phyloP scores from a whole-genome alignment of 805 yeast species.

The Spathaspora arborariae region DNA sequence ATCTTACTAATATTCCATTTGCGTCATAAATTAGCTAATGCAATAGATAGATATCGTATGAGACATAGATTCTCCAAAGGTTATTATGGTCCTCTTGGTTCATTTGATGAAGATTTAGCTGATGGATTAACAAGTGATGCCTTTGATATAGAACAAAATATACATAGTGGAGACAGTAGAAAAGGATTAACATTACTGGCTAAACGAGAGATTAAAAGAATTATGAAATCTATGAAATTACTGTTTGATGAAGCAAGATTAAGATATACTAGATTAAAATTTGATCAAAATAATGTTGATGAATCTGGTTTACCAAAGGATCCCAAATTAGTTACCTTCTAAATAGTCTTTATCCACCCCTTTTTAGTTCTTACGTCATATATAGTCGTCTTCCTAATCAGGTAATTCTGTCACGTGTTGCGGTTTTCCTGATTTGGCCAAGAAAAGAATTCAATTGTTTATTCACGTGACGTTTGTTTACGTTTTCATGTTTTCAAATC shows the following conservation, averaged over 20 bases:
- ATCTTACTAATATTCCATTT: slow-evolving; percentile 25
- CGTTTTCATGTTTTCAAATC: not conserved
- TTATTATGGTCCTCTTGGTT: slow-evolving; percentile 17
- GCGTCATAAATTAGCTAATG: slow-evolving; percentile 24
- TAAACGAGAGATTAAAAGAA: slow-evolving; percentile 44
- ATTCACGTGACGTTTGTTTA: slow-evolving; percentile 4
- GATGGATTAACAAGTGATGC: slow-evolving; percentile 45
- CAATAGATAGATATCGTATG: slow-evolving; percentile 26
- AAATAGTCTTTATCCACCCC: not conserved
- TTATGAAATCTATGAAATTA: slow-evolving; percentile 51
- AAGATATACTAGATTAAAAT: slow-evolving; percentile 41
- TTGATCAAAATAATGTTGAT: slow-evolving; percentile 52
- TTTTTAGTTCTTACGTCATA: no score
- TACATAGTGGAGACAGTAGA: slow-evolving; percentile 49
- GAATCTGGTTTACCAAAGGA: slow-evolving; percentile 67
- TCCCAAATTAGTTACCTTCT: slow-evolving; percentile 56
- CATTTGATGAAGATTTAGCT: slow-evolving; percentile 43
- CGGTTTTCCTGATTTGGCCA: not conserved
- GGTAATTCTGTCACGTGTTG: not conserved
- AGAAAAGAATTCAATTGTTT: no score
- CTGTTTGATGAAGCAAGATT: slow-evolving; percentile 70
- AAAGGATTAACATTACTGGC: slow-evolving; percentile 58
- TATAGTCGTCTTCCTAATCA: no score
- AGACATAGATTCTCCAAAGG: slow-evolving; percentile 18
- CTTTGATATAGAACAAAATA: slow-evolving; percentile 48